A percentile compares a stretch with the other conserved stretches of the same genome.
phyloP scores from a whole-genome alignment of 2,329 filamentous ascomycete species.

The Xenoacremonium recifei region DNA sequence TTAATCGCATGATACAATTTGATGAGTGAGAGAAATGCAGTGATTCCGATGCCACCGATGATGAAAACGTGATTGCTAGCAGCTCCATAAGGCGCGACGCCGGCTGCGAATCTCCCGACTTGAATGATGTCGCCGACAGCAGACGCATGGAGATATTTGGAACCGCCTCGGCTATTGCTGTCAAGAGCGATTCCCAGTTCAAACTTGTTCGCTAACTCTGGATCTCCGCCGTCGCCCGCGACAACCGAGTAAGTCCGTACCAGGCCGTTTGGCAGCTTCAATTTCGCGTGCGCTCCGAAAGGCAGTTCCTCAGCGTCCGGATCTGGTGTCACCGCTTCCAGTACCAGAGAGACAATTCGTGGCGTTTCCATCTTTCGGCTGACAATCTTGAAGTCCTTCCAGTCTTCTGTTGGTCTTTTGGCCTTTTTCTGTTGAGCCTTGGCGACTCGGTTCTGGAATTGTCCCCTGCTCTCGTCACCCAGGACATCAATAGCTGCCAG shows the following conservation, averaged over 20 bases:
- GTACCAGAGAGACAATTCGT: slow-evolving; percentile 48
- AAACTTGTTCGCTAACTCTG: slow-evolving; percentile 44
- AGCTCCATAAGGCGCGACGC: slow-evolving; percentile 42
- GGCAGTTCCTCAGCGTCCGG: slow-evolving; percentile 34
- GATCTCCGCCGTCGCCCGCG: slow-evolving; percentile 19
- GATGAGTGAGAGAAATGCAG: slow-evolving; percentile 57
- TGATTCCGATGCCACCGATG: slow-evolving; percentile 64
- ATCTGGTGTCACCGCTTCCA: slow-evolving; percentile 44
- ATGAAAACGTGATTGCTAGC: slow-evolving; percentile 62
- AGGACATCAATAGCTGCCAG: slow-evolving; percentile 51
- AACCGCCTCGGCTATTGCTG: slow-evolving; percentile 57
- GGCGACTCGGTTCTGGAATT: slow-evolving; percentile 51
- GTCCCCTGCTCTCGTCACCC: slow-evolving; percentile 45
- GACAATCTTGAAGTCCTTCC: slow-evolving; percentile 47
- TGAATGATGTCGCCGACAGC: slow-evolving; percentile 49
- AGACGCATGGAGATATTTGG: slow-evolving; percentile 53
- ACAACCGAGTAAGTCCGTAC: slow-evolving; percentile 62
- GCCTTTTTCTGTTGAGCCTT: slow-evolving; percentile 36
- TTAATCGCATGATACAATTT: slow-evolving; percentile 42
- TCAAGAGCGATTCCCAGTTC: slow-evolving; percentile 59
- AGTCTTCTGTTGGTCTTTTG: slow-evolving; percentile 31
- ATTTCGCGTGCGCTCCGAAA: slow-evolving; percentile 52
- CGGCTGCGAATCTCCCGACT: slow-evolving; percentile 49
- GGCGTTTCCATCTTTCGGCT: slow-evolving; percentile 51
- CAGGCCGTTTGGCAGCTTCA: slow-evolving; percentile 56